Percentiles rank a stretch among this genome's conserved stretches.
phyloP scores from a whole-genome alignment of 129 eudicot genomes.

The Deinandra increscens region DNA sequence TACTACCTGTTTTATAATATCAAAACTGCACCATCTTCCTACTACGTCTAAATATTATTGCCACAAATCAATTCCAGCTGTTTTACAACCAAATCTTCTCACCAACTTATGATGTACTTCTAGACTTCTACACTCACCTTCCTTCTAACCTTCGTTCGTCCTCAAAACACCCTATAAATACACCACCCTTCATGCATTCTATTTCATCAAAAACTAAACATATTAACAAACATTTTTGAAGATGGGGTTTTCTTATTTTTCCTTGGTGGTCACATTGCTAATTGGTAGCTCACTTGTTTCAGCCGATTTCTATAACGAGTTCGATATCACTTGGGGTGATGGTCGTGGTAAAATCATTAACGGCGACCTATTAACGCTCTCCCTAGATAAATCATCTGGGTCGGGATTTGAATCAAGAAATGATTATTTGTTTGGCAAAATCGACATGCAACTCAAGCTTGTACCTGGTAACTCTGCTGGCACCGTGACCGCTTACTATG shows the following conservation, averaged over 20 bases:
- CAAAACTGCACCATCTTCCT: conserved; percentile 27
- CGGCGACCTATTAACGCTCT: conserved; percentile 54
- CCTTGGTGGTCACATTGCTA: conserved; percentile 18
- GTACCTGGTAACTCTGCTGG: conserved; percentile 78
- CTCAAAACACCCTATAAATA: conserved; percentile 32
- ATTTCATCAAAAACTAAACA: conserved; percentile 17
- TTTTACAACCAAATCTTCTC: conserved; percentile 31
- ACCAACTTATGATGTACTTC: conserved; percentile 28
- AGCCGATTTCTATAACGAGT: conserved; percentile 48
- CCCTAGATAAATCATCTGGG: conserved; percentile 60
- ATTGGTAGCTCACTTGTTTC: conserved; percentile 25
- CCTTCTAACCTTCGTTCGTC: conserved; percentile 15
- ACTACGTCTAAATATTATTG: conserved; percentile 23
- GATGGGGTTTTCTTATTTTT: conserved; percentile 21
- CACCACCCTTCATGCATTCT: background rate
- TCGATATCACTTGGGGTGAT: conserved; percentile 67
- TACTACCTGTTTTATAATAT: background rate
- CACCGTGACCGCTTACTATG: conserved; percentile 70
- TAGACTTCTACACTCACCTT: conserved; percentile 17
- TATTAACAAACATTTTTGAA: background rate
- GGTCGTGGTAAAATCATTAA: conserved; percentile 62
- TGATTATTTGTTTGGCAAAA: conserved; percentile 55
- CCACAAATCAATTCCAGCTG: conserved; percentile 29
- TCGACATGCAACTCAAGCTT: conserved; percentile 72
- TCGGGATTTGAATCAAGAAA: conserved; percentile 64